Percentiles rank a stretch among this genome's conserved stretches.
Conservation (phyloP, 106 monocot genomes). For the Xerophyta viscosa region DNA sequence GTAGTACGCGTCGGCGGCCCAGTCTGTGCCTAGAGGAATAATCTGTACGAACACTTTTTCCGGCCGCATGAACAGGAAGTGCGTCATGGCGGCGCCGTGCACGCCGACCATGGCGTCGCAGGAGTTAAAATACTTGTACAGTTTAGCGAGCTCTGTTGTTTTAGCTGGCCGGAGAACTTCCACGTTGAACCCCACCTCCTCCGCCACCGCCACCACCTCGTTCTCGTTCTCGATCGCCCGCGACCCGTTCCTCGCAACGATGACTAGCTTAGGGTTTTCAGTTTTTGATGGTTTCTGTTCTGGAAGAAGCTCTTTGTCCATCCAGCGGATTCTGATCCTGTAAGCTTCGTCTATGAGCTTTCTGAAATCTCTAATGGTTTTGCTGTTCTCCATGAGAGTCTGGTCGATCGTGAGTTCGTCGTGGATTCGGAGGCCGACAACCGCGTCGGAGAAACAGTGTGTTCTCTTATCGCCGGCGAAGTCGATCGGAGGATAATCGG, state of each 20-base stretch:
- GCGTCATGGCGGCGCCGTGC: constrained; percentile 82
- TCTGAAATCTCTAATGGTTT: constrained; percentile 35
- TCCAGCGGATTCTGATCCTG: constrained; percentile 4
- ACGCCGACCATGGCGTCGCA: constrained; percentile 57
- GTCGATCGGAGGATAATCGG: constrained; percentile 51
- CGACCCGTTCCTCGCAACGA: constrained; percentile 47
- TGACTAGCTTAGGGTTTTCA: constrained; percentile 26
- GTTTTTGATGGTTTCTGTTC: neutral
- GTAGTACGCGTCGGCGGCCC: constrained; percentile 65
- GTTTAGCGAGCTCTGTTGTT: constrained; percentile 43
- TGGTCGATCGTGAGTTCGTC: constrained; percentile 53
- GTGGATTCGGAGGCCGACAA: constrained; percentile 71
- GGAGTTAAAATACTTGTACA: constrained; percentile 40
- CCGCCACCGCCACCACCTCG: constrained; percentile 22
- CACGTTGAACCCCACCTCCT: constrained; percentile 43
- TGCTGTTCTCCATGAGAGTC: constrained; percentile 11
- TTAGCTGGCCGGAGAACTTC: constrained; percentile 29
- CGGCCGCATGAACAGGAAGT: constrained; percentile 68
- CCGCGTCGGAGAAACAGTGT: constrained; percentile 76
- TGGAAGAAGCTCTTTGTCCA: constrained; percentile 3
- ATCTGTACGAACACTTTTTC: constrained; percentile 54
- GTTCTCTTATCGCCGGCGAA: constrained; percentile 50
- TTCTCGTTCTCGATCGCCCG: constrained; percentile 58
- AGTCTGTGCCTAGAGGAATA: constrained; percentile 60
- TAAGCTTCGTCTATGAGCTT: constrained; percentile 57